phyloP scores from a whole-genome alignment of 306 rosid species.

The Hippophae rhamnoides region DNA sequence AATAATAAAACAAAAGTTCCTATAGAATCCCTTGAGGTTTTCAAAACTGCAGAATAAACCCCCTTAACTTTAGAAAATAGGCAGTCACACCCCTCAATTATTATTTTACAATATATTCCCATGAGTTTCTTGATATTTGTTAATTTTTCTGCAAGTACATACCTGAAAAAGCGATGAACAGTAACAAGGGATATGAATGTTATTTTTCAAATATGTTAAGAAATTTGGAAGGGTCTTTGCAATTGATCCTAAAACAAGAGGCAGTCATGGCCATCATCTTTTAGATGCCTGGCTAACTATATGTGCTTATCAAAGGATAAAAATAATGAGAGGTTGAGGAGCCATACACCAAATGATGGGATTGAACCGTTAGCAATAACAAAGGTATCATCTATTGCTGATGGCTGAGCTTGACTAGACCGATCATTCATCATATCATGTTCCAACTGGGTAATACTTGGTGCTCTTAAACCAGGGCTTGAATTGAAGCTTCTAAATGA shows the following conservation, averaged over 20 bases:
- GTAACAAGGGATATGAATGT: too few species aligned
- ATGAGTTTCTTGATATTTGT: too few species aligned
- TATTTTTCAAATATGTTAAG: too few species aligned
- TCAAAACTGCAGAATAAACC: too few species aligned
- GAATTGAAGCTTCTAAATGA: slow-evolving; percentile 36
- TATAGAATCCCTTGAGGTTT: too few species aligned
- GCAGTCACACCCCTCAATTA: too few species aligned
- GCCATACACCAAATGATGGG: slow-evolving; percentile 45
- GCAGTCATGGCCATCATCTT: not conserved
- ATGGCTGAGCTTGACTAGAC: slow-evolving; percentile 51
- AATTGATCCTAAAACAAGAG: not conserved
- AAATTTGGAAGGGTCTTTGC: too few species aligned
- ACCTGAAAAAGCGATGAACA: too few species aligned
- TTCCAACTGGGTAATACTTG: slow-evolving; percentile 29
- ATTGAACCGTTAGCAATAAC: slow-evolving; percentile 31
- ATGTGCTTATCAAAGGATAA: not conserved
- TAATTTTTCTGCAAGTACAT: too few species aligned
- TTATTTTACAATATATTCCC: too few species aligned
- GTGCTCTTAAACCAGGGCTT: slow-evolving; percentile 33
- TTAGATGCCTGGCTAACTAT: not conserved
- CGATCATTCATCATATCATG: slow-evolving; percentile 36
- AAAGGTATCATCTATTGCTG: slow-evolving; percentile 39
- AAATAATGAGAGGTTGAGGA: slow-evolving; percentile 24
- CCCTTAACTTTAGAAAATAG: too few species aligned
- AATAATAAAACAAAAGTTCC: too few species aligned